phyloP scores from a whole-genome alignment of 1,284 basidiomycete genomes.

The Fomitopsis betulina region DNA sequence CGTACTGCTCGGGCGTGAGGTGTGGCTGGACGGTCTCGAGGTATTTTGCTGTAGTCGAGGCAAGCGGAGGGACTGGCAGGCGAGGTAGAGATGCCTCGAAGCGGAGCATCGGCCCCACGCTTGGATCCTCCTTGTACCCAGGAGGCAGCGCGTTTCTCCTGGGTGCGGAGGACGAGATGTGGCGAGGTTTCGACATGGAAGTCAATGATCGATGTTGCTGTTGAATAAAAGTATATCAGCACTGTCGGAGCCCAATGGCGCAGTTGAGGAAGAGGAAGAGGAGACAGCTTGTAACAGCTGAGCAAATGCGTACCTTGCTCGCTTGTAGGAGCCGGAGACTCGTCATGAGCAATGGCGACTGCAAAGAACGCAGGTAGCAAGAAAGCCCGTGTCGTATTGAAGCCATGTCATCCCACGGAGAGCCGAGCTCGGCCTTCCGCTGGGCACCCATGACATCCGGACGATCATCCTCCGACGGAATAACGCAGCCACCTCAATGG shows the following conservation, averaged over 20 bases:
- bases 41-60: slow-evolving; percentile 83
- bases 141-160: slow-evolving; percentile 29
- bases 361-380: background rate
- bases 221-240: background rate
- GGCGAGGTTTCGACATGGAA: slow-evolving; percentile 30
- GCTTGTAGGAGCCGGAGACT: background rate
- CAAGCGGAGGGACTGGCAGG: slow-evolving; percentile 81
- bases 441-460: slow-evolving; percentile 5
- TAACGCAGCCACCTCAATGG: background rate
- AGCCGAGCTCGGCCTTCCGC: slow-evolving; percentile 9
- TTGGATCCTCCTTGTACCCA: slow-evolving; percentile 41
- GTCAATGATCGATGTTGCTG: slow-evolving; percentile 15
- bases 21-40: slow-evolving; percentile 80
- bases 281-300: background rate
- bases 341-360: background rate
- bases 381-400: background rate
- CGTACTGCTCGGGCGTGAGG: slow-evolving; percentile 59
- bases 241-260: background rate
- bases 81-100: slow-evolving; percentile 78
- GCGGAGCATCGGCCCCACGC: slow-evolving; percentile 70
- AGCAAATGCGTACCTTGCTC: slow-evolving; percentile 6
- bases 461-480: slow-evolving; percentile 1
- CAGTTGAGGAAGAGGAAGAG: background rate
- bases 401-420: background rate
- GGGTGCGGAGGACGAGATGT: slow-evolving; percentile 30